Evolutionary conservation across 108 stramenopile genomes (phyloP).

Genomic region (Nannochloropsis oceanica): DNA sequence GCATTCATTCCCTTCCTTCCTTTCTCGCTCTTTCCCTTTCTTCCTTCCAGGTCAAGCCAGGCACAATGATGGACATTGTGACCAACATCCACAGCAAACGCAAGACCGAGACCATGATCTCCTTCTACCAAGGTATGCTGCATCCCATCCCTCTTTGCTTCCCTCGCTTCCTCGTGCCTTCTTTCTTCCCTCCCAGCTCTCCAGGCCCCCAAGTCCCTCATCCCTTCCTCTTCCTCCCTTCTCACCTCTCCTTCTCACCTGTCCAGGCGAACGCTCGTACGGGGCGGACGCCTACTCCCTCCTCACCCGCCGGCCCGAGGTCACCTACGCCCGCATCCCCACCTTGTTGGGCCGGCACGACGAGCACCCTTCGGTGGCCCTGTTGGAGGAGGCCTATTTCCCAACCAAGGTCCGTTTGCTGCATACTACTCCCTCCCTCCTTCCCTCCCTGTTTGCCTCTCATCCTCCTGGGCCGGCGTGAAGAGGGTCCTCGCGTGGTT

Average conservation of each 20-base stretch:
- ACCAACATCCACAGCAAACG: conserved; percentile 95
- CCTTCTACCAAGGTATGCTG: conserved; percentile 81
- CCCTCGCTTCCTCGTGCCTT: background rate
- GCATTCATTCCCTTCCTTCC: background rate
- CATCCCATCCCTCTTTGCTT: conserved; percentile 51
- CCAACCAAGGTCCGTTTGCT: background rate
- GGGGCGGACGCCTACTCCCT: conserved; percentile 57
- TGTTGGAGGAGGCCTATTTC: conserved; percentile 21
- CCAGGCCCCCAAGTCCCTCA: background rate
- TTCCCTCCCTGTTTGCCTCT: background rate
- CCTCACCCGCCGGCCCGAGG: conserved; percentile 74
- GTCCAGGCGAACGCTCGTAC: background rate
- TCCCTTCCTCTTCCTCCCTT: background rate
- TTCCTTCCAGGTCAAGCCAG: conserved; percentile 76
- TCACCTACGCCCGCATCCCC: conserved; percentile 56
- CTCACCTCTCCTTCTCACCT: background rate
- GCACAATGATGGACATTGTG: conserved; percentile 92
- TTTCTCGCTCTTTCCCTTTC: background rate
- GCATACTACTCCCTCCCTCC: background rate
- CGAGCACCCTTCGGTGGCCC: conserved; percentile 57
- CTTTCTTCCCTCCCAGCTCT: background rate
- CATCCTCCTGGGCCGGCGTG: background rate
- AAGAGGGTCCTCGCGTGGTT: background rate
- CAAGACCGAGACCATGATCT: conserved; percentile 91
- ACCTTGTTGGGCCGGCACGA: conserved; percentile 65